Evolutionary conservation across 1,284 basidiomycete species (phyloP).

Genomic region (Inonotus hispidus): DNA sequence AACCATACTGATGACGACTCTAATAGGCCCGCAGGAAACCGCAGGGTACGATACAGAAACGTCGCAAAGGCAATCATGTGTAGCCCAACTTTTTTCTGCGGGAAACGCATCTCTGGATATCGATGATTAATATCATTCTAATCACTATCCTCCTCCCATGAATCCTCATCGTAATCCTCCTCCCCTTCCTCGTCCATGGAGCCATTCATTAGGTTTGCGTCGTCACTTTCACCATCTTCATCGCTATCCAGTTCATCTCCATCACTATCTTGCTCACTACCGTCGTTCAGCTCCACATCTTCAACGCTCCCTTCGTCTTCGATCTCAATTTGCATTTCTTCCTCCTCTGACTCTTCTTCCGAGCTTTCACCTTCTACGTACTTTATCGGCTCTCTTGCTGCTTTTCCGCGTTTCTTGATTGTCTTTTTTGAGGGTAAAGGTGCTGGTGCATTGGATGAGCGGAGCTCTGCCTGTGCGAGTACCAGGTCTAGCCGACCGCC

Average conservation of each 20-base stretch:
- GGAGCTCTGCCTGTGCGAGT: constrained; percentile 88
- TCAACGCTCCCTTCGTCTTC: constrained; percentile 58
- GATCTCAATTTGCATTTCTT: constrained; percentile 60
- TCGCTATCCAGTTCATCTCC: constrained; percentile 41
- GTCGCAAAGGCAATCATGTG: background rate
- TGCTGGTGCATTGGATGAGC: constrained; percentile 58
- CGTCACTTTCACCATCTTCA: constrained; percentile 44
- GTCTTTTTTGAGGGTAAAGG: constrained; percentile 40
- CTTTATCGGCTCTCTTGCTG: constrained; percentile 38
- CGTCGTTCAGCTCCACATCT: constrained; percentile 59
- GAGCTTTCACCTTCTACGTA: constrained; percentile 48
- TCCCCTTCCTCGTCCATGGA: constrained; percentile 75
- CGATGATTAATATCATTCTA: constrained; percentile 19
- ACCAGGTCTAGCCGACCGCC: constrained; percentile 92
- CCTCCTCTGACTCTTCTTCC: constrained; percentile 42
- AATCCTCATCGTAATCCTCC: constrained; percentile 56
- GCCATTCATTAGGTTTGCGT: constrained; percentile 42
- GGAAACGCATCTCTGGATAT: background rate
- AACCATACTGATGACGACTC: background rate
- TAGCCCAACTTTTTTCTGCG: background rate
- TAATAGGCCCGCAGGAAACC: background rate
- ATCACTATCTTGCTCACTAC: constrained; percentile 50
- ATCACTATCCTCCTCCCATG: constrained; percentile 53
- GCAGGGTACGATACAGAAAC: background rate
- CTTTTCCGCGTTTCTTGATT: constrained; percentile 26